phyloP scores from a whole-genome alignment of 129 eudicot genomes.

The Chrysanthemum makinoi region DNA sequence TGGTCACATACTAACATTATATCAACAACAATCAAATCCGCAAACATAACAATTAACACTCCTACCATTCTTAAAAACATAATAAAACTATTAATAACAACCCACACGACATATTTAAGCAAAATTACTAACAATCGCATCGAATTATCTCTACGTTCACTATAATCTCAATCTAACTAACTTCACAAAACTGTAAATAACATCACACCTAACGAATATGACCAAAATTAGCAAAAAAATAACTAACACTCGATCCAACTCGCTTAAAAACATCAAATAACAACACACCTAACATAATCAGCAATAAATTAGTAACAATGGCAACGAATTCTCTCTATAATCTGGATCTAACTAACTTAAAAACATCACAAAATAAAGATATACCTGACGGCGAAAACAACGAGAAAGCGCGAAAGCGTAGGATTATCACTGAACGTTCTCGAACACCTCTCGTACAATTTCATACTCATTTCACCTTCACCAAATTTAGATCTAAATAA shows the following conservation, averaged over 20 bases:
- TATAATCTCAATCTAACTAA: too few relatives aligned
- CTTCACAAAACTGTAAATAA: too few relatives aligned
- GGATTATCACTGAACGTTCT: slow-evolving; percentile 62
- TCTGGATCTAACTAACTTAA: not conserved
- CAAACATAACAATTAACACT: not conserved
- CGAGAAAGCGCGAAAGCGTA: slow-evolving; percentile 57
- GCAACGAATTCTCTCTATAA: too few relatives aligned
- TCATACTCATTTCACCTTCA: slow-evolving; percentile 45
- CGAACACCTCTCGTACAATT: slow-evolving; percentile 52
- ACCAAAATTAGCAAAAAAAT: too few relatives aligned
- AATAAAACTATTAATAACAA: not conserved
- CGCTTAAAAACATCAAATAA: too few relatives aligned
- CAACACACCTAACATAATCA: too few relatives aligned
- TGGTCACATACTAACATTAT: too few relatives aligned
- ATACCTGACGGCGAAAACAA: slow-evolving; percentile 80
- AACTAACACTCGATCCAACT: too few relatives aligned
- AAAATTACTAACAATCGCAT: not conserved
- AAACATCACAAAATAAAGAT: not conserved
- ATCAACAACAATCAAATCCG: too few relatives aligned
- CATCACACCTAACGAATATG: too few relatives aligned
- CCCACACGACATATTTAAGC: not conserved
- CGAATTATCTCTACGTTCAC: too few relatives aligned
- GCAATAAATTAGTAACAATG: too few relatives aligned
- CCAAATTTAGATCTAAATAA: slow-evolving; percentile 28
- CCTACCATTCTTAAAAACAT: not conserved